phyloP scores from a whole-genome alignment of 768 basidiomycete species.

The Baorangia bicolor region DNA sequence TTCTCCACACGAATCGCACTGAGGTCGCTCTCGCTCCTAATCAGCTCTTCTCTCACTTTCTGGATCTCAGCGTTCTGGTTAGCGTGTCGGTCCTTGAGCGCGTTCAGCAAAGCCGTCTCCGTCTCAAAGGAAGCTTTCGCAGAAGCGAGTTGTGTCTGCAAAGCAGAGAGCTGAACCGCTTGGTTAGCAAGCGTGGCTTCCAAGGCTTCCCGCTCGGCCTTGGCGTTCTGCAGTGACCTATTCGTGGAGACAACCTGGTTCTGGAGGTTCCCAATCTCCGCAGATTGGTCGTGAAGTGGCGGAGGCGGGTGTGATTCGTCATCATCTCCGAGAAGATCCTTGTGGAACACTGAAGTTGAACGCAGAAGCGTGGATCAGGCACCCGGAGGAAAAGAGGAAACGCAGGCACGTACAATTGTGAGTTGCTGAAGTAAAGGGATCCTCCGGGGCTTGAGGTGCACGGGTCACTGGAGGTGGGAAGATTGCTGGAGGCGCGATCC shows the following conservation, averaged over 20 bases:
- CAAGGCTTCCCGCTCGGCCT: conserved; percentile 61
- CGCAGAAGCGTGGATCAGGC: conserved; percentile 6
- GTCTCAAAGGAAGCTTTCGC: conserved; percentile 86
- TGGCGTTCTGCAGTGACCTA: conserved; percentile 62
- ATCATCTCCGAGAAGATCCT: conserved; percentile 75
- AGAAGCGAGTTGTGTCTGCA: conserved; percentile 80
- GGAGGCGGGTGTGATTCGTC: conserved; percentile 47
- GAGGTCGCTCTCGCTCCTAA: conserved; percentile 88
- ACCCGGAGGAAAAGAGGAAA: neutral
- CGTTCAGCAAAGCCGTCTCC: conserved; percentile 67
- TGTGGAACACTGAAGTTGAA: conserved; percentile 22
- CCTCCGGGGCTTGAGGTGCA: conserved; percentile 29
- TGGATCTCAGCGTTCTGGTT: conserved; percentile 71
- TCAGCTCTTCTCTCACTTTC: conserved; percentile 73
- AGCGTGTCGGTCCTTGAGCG: conserved; percentile 65
- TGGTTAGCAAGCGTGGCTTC: conserved; percentile 68
- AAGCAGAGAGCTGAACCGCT: conserved; percentile 69
- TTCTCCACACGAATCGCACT: conserved; percentile 88
- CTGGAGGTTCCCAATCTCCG: conserved; percentile 83
- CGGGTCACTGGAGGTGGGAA: conserved; percentile 29
- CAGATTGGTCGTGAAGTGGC: conserved; percentile 68
- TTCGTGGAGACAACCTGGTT: conserved; percentile 84
- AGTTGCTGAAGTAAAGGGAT: conserved; percentile 50
- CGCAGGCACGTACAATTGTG: conserved; percentile 19
- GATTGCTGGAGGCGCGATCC: conserved; percentile 27